Evolutionary conservation across 2,329 filamentous ascomycete genomes (phyloP), one percentile per base, ranked within the genome.

Genomic region (Calonectria henricotiae): DNA sequence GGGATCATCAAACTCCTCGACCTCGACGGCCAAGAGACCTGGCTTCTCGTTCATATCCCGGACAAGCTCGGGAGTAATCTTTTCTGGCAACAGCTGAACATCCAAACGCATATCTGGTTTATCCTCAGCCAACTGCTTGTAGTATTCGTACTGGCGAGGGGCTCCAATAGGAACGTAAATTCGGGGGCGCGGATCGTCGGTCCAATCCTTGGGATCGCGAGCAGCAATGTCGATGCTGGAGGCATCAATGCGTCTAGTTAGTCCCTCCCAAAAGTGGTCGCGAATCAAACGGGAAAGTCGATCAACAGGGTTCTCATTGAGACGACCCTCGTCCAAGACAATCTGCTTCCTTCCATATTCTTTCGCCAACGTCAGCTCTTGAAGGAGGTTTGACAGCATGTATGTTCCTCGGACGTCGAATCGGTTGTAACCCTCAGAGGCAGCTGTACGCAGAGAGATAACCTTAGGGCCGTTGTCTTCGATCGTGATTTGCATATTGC

Each of bases 401-500:
- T 99, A 99, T 37, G 94, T 98, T 78, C 96, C 96, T 74, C 96
- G 93, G 72, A 99, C 90, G 80, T 98, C 95, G 82, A 96, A 95
- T 73, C 91, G 91, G 79, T 95, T 96, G 85, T 93, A 90, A 47
- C 95, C 96, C 75, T 93, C 94, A 41, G 95, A 98, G 25, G 90
- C 92, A 32, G 93, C 93, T 3, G 96, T 98, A 73, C 94, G 93
- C 43, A 98, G 86, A 43, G 93, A 92, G 65, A 98, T 88, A 54
- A 94, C 92, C 88, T 98, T 99, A 61, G 96, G 96, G 0, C 96
- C 96, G 73, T 90, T 89, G 83, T 99, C 96, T 80, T 98, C 96
- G 77, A 98, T 97, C 35, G 96, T 99, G 81, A 99, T 99, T 82
- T 98, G 95, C 87, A 94, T 94, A 82, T 99, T 98, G 67, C 90